Evolutionary conservation across 163 green algal species (phyloP).

Genomic region (Chlorella variabilis): DNA sequence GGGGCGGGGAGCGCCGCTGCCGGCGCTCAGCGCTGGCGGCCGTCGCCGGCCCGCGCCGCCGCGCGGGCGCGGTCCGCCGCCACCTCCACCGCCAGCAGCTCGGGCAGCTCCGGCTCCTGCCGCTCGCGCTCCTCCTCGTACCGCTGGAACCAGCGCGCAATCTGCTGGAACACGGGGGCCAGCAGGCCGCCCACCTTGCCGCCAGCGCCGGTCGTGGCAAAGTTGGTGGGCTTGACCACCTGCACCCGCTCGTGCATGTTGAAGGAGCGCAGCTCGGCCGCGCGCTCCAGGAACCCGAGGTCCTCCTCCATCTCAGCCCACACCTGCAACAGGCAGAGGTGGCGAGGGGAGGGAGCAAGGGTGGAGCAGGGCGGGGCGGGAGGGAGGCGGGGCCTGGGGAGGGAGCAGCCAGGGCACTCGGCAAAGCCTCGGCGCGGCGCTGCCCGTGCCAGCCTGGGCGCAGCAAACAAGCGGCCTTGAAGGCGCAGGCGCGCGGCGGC

Average conservation of each 20-base stretch:
- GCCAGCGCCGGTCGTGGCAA: conserved; percentile 12
- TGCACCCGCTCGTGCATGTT: conserved; percentile 46
- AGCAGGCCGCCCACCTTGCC: conserved; percentile 1
- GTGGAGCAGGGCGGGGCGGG: not conserved
- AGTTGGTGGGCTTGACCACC: conserved; percentile 46
- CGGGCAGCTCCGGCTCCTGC: conserved; percentile 4
- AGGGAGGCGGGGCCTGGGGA: not conserved
- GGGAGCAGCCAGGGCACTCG: not conserved
- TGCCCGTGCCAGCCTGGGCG: too few relatives aligned
- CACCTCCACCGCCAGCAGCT: conserved; percentile 13
- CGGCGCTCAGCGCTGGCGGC: not conserved
- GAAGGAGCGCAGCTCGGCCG: conserved; percentile 52
- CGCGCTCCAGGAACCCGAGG: conserved; percentile 41
- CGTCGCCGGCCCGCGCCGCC: too few relatives aligned
- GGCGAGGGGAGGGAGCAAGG: not conserved
- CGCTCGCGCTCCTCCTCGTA: conserved; percentile 30
- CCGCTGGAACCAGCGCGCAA: conserved; percentile 40
- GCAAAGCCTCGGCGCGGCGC: too few relatives aligned
- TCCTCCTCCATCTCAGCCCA: conserved; percentile 63
- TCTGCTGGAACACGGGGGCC: conserved; percentile 30
- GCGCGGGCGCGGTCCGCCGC: too few relatives aligned
- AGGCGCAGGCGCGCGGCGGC: too few relatives aligned
- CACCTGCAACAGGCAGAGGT: conserved; percentile 20
- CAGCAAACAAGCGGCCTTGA: too few relatives aligned
- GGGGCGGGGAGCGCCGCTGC: too few relatives aligned